Percentiles rank a stretch among this genome's conserved stretches.
Evolutionary conservation across 495 filamentous ascomycete genomes (phyloP).

Genomic region (Penicillium parvum): DNA sequence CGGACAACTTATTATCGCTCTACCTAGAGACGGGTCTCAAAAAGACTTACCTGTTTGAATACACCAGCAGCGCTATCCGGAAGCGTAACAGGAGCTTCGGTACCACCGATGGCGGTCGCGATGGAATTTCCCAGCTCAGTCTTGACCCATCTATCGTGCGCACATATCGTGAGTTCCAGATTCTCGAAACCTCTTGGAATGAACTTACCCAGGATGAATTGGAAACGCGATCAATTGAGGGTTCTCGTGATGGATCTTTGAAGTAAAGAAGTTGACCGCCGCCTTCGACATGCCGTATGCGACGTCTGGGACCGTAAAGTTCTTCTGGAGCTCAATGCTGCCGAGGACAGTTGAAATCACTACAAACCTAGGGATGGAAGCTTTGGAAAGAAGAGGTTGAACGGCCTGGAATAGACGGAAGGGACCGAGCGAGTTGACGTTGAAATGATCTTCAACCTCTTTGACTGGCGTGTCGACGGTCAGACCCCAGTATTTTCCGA

Average conservation of each 20-base stretch:
- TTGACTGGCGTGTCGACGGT: background rate
- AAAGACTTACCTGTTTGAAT: too few species aligned
- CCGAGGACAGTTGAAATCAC: background rate
- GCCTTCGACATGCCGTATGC: conserved; percentile 33
- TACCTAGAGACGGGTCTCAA: too few species aligned
- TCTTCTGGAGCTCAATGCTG: background rate
- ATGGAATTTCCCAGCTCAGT: too few species aligned
- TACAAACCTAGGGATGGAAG: background rate
- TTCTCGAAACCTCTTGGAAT: too few species aligned
- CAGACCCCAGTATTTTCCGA: background rate
- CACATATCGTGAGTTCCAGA: too few species aligned
- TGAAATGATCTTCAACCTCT: background rate
- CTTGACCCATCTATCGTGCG: too few species aligned
- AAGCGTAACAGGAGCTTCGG: too few species aligned
- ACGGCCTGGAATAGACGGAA: background rate
- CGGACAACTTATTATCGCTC: too few species aligned
- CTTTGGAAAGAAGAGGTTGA: background rate
- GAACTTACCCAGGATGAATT: conserved; percentile 12
- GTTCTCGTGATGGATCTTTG: conserved; percentile 33
- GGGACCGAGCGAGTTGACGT: background rate
- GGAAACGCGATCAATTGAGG: conserved; percentile 24
- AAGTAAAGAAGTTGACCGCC: conserved; percentile 27
- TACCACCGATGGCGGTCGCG: too few species aligned
- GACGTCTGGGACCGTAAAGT: conserved; percentile 9
- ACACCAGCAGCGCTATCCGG: too few species aligned